Percentiles rank a stretch among this genome's conserved stretches.
Evolutionary conservation across 2,329 filamentous ascomycete genomes (phyloP).

Genomic region (Ambrosiella cleistominuta): DNA sequence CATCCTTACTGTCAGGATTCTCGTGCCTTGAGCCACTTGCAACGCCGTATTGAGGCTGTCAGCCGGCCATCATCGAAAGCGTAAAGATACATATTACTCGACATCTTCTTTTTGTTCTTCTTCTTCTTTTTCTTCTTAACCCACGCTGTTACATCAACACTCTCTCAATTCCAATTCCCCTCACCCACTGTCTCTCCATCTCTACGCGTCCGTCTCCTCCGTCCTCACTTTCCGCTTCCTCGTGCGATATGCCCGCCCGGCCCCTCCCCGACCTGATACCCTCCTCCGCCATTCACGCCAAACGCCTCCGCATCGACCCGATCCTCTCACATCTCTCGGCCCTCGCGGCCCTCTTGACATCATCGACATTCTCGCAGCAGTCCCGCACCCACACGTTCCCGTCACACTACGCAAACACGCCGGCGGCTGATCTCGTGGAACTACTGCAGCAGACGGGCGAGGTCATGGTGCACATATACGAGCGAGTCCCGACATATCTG

Average conservation of each 20-base stretch:
- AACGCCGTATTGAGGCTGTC: too few species aligned
- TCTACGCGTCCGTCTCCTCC: too few species aligned
- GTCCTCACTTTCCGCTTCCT: too few species aligned
- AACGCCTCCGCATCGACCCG: background rate
- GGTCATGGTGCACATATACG: background rate
- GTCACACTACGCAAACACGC: background rate
- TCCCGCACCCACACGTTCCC: background rate
- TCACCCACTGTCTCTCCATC: too few species aligned
- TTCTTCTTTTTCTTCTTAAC: too few species aligned
- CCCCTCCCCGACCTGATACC: background rate
- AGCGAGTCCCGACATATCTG: background rate
- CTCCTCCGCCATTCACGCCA: background rate
- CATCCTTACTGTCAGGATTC: too few species aligned
- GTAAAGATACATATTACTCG: too few species aligned
- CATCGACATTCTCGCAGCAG: background rate
- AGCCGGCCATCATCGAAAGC: too few species aligned
- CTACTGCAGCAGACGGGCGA: background rate
- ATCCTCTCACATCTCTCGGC: background rate
- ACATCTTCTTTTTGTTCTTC: too few species aligned
- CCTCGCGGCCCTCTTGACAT: background rate
- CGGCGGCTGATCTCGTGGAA: background rate
- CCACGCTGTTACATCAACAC: too few species aligned
- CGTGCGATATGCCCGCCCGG: background rate
- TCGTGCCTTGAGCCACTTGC: too few species aligned
- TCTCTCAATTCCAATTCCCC: too few species aligned